Conservation (phyloP, 306 rosid species). For the Pyrus pyrifolia region DNA sequence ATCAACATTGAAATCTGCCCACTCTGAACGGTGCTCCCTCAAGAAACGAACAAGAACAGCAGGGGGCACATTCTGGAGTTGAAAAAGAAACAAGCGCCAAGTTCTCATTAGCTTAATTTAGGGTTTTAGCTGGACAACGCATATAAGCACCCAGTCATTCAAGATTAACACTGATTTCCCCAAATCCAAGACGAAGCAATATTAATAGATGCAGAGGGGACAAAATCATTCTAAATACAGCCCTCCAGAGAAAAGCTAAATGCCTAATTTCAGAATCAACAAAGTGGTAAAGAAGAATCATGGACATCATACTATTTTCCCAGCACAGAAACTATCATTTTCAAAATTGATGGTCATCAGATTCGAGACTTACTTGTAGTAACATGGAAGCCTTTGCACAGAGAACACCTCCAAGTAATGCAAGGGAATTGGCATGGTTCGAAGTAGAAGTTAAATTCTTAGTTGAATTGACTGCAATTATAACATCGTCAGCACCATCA, state of each 20-base stretch:
- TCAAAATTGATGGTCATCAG: neutral
- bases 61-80: slow-evolving; percentile 79
- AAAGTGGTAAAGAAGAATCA: neutral
- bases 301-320: neutral
- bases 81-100: neutral
- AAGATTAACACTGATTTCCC: neutral
- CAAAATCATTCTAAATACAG: neutral
- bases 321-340: neutral
- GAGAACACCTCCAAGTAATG: slow-evolving; percentile 83
- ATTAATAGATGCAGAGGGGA: neutral
- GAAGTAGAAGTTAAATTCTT: slow-evolving; percentile 61
- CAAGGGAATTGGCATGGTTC: slow-evolving; percentile 60
- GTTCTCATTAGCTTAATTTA: neutral
- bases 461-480: slow-evolving; percentile 66
- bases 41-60: slow-evolving; percentile 88
- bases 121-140: neutral
- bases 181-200: neutral
- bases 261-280: neutral
- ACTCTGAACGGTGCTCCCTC: slow-evolving; percentile 96
- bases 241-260: neutral
- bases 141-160: neutral
- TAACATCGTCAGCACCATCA: slow-evolving; percentile 88
- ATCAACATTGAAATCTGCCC: slow-evolving; percentile 99
- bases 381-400: slow-evolving; percentile 98
- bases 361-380: slow-evolving; percentile 64